phyloP scores from a whole-genome alignment of 2,329 filamentous ascomycete species.

The Botryotinia narcissicola region DNA sequence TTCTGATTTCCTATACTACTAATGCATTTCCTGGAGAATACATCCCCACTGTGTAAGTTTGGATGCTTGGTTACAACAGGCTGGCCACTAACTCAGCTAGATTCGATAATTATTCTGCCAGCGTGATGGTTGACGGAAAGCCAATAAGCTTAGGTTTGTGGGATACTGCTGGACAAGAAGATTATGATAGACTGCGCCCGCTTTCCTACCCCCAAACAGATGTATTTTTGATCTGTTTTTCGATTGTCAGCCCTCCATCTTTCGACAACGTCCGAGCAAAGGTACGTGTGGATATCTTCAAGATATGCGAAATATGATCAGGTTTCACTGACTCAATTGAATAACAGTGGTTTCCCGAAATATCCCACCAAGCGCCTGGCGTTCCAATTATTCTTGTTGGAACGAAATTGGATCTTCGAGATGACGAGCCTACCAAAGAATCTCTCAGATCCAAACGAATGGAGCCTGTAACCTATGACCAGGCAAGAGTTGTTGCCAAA shows the following conservation, averaged over 20 bases:
- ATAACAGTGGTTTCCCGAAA: conserved; percentile 89
- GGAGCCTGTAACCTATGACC: conserved; percentile 94
- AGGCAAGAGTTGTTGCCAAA: conserved; percentile 83
- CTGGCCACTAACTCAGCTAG: conserved; percentile 47
- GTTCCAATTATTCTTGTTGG: conserved; percentile 96
- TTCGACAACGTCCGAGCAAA: conserved; percentile 99
- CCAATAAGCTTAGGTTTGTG: conserved; percentile 94
- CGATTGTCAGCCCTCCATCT: conserved; percentile 93
- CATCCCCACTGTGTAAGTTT: conserved; percentile 87
- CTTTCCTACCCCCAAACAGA: conserved; percentile 98
- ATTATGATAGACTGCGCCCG: conserved; percentile 92
- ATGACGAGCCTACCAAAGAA: conserved; percentile 79
- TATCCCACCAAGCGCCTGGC: conserved; percentile 91
- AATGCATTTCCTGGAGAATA: conserved; percentile 99
- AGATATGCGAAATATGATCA: neutral
- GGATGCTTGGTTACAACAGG: neutral
- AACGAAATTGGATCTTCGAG: conserved; percentile 92
- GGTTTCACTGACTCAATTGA: conserved; percentile 21
- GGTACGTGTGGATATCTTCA: conserved; percentile 53
- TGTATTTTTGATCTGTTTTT: conserved; percentile 98
- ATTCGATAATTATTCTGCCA: conserved; percentile 98
- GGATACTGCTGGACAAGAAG: conserved; percentile 98
- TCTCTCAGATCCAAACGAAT: conserved; percentile 87
- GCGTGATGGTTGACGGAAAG: conserved; percentile 98
- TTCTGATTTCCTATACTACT: conserved; percentile 98